Conservation (phyloP, 768 basidiomycete genomes). For the Amanita rubescens region DNA sequence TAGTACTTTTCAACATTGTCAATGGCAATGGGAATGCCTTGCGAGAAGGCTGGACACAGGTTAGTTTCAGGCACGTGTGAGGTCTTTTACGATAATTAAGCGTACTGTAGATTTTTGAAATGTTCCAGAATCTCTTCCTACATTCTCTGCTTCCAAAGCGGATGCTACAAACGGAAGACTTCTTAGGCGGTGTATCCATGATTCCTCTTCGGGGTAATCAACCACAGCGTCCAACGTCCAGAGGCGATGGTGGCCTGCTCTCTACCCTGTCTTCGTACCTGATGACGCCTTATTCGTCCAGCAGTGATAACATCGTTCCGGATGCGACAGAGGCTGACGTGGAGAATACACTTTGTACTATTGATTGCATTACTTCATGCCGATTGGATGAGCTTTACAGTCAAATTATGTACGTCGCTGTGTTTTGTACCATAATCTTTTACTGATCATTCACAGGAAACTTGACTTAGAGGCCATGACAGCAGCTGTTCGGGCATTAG, state of each 20-base stretch:
- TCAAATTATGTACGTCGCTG: slow-evolving; percentile 73
- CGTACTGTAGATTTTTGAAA: slow-evolving; percentile 79
- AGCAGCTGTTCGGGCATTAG: slow-evolving; percentile 79
- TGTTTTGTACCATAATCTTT: slow-evolving; percentile 1
- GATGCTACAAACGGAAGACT: slow-evolving; percentile 98
- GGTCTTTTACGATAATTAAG: not conserved
- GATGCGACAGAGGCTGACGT: slow-evolving; percentile 89
- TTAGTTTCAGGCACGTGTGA: slow-evolving; percentile 22
- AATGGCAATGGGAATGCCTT: slow-evolving; percentile 94
- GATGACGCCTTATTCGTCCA: slow-evolving; percentile 84
- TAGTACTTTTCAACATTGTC: slow-evolving; percentile 95
- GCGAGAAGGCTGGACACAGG: slow-evolving; percentile 92
- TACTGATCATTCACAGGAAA: slow-evolving; percentile 38
- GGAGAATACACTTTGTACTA: slow-evolving; percentile 89
- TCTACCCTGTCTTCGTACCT: slow-evolving; percentile 94
- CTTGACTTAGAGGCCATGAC: slow-evolving; percentile 74
- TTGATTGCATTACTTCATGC: slow-evolving; percentile 93
- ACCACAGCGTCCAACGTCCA: slow-evolving; percentile 50
- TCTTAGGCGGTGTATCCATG: slow-evolving; percentile 88
- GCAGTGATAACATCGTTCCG: slow-evolving; percentile 68
- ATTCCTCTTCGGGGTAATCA: slow-evolving; percentile 82
- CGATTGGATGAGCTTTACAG: slow-evolving; percentile 90
- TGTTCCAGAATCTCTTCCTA: slow-evolving; percentile 94
- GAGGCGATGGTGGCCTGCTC: slow-evolving; percentile 84
- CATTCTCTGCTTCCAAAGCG: slow-evolving; percentile 85